phyloP scores from a whole-genome alignment of 495 filamentous ascomycete genomes.

The Sordaria brevicollis region DNA sequence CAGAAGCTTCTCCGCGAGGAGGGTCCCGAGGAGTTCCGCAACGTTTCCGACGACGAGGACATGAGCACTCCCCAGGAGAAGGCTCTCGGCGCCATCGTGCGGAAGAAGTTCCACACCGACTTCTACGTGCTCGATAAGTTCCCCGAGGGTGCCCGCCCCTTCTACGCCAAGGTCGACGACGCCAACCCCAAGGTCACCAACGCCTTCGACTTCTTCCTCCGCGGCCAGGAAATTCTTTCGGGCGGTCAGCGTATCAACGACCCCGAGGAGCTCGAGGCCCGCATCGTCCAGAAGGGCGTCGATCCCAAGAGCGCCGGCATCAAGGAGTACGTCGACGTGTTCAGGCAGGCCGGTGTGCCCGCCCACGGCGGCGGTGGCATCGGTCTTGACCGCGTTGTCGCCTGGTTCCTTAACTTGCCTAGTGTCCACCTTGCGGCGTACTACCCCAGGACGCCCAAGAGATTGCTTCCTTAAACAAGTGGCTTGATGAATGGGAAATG shows the following conservation, averaged over 20 bases:
- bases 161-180: conserved; percentile 79
- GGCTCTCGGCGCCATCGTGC: conserved; percentile 74
- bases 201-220: conserved; percentile 88
- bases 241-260: conserved; percentile 82
- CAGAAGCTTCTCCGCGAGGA: conserved; percentile 73
- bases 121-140: conserved; percentile 92
- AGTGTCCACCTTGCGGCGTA: conserved; percentile 68
- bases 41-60: conserved; percentile 65
- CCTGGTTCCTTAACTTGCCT: conserved; percentile 75
- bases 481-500: neutral
- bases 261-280: conserved; percentile 54
- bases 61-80: conserved; percentile 82
- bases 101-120: conserved; percentile 76
- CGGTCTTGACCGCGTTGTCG: conserved; percentile 80
- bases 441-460: conserved; percentile 80
- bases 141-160: conserved; percentile 73
- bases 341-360: conserved; percentile 60
- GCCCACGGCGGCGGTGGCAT: conserved; percentile 82
- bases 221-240: conserved; percentile 80
- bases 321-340: conserved; percentile 62
- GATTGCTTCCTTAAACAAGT: conserved; percentile 58
- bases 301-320: conserved; percentile 65
- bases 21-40: conserved; percentile 56
- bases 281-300: conserved; percentile 62
- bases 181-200: conserved; percentile 59